phyloP scores from a whole-genome alignment of 2,329 filamentous ascomycete genomes.

The Talaromyces albobiverticillius region DNA sequence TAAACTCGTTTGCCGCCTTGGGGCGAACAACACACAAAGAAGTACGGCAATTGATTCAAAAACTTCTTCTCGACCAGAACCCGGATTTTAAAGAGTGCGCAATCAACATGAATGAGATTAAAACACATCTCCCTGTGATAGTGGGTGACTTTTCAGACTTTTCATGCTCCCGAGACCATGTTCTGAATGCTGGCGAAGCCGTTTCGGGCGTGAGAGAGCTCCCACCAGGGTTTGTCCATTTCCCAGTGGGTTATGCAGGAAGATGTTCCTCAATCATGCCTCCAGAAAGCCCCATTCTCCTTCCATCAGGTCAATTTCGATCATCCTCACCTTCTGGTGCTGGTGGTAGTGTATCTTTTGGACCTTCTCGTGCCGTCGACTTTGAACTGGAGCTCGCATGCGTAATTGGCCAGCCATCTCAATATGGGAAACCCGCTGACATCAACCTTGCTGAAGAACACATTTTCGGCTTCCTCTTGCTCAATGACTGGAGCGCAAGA shows the following conservation, averaged over 20 bases:
- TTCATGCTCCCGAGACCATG: no score
- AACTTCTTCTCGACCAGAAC: no score
- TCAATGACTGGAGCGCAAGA: conserved; percentile 3
- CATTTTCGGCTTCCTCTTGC: conserved; percentile 1
- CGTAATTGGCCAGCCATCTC: neutral
- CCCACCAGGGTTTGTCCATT: no score
- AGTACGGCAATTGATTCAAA: no score
- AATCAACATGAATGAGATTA: no score
- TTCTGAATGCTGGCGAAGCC: no score
- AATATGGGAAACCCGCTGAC: neutral
- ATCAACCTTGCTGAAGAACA: neutral
- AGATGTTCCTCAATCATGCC: neutral
- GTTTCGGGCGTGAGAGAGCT: no score
- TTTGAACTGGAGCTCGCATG: neutral
- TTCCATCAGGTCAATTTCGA: neutral
- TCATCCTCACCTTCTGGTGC: neutral
- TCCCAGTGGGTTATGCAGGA: neutral
- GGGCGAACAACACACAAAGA: no score
- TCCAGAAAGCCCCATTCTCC: neutral
- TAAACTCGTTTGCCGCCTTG: no score
- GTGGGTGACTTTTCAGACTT: no score
- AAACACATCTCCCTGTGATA: no score
- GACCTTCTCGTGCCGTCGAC: neutral
- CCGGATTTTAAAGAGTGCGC: no score
- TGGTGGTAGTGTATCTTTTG: neutral